These are phyloP conservation scores for Tephrocybe rancida DNA, from an alignment of 768 basidiomycete species.

Conservation along the genomic window DNA sequence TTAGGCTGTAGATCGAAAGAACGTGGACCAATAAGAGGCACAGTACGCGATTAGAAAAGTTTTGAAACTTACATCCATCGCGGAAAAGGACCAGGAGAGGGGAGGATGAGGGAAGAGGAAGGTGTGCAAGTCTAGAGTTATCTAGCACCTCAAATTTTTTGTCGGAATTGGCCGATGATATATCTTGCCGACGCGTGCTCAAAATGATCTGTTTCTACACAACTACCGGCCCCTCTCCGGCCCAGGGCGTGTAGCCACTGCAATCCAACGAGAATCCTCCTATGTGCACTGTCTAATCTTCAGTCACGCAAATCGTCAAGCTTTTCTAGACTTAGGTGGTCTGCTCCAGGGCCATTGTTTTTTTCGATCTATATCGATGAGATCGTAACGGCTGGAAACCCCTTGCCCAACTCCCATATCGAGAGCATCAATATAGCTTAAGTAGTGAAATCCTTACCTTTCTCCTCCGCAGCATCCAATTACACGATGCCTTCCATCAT, in stretches of 20 bases:
- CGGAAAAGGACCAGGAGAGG: constrained; percentile 14
- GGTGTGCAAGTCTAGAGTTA: constrained; percentile 23
- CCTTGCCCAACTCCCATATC: neutral
- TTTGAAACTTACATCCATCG: constrained; percentile 51
- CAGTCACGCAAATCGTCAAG: too few species aligned
- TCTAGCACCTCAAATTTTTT: constrained; percentile 48
- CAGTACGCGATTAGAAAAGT: constrained; percentile 10
- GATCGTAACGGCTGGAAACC: neutral
- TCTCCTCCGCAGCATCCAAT: too few species aligned
- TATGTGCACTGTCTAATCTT: too few species aligned
- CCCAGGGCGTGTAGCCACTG: too few species aligned
- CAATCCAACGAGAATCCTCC: too few species aligned
- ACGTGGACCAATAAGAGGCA: constrained; percentile 18
- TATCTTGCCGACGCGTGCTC: constrained; percentile 18
- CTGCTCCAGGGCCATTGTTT: neutral
- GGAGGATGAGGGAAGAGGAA: constrained; percentile 26
- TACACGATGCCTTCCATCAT: too few species aligned
- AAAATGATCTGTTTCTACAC: too few species aligned
- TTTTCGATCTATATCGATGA: too few species aligned
- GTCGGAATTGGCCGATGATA: constrained; percentile 58
- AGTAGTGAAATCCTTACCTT: too few species aligned
- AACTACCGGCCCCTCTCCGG: too few species aligned
- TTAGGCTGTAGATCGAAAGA: constrained; percentile 46
- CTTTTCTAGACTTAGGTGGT: too few species aligned
- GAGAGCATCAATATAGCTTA: neutral